Conservation (phyloP, 805 yeast genomes). For the Nakazawaea siamensis region DNA sequence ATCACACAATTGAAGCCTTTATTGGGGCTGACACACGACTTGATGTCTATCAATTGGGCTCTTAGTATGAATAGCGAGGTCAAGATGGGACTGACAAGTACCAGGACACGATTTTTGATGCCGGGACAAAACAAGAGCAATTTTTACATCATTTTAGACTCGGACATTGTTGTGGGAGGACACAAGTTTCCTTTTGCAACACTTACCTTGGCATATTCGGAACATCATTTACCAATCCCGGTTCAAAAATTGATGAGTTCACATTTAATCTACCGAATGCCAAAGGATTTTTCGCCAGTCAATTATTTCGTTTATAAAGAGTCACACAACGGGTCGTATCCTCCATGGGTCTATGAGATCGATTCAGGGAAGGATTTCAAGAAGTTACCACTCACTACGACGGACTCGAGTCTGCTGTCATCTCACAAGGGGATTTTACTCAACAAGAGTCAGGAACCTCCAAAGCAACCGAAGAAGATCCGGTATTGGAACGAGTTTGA, state of each 20-base stretch:
- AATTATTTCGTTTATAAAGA: constrained; percentile 22
- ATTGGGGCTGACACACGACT: not conserved
- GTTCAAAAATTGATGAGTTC: constrained; percentile 33
- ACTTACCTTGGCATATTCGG: constrained; percentile 37
- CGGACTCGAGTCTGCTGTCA: not conserved
- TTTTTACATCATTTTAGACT: constrained; percentile 24
- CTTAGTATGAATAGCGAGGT: constrained; percentile 14
- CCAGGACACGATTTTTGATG: too few relatives aligned
- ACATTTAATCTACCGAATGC: constrained; percentile 33
- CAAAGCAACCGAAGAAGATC: constrained; percentile 6
- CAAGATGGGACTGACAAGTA: too few relatives aligned
- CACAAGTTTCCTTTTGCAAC: constrained; percentile 38
- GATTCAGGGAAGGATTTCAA: constrained; percentile 29
- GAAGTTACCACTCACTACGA: constrained; percentile 27
- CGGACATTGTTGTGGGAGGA: constrained; percentile 14
- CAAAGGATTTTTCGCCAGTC: constrained; percentile 13
- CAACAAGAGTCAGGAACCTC: constrained; percentile 16
- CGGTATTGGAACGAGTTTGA: constrained; percentile 64
- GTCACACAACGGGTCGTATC: constrained; percentile 19
- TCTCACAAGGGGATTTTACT: constrained; percentile 19
- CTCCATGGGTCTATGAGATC: constrained; percentile 20
- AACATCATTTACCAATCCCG: constrained; percentile 23
- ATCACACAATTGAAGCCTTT: not conserved
- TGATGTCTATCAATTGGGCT: constrained; percentile 17
- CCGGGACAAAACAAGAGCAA: constrained; percentile 17